phyloP scores from a whole-genome alignment of 371 early-diverging fungal genomes.

The Gilbertella persicaria region DNA sequence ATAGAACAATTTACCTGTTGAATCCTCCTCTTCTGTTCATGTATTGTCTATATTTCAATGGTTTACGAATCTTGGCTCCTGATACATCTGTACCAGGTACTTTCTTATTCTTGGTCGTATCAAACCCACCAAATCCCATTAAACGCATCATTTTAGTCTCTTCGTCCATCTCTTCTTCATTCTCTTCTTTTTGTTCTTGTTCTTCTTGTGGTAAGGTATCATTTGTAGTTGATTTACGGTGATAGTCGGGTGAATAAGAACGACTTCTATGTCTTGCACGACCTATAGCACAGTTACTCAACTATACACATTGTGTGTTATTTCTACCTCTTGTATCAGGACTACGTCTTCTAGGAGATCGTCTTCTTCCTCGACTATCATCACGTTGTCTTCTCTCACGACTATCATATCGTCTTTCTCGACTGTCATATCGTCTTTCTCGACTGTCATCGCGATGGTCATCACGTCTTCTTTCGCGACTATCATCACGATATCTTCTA shows the following conservation, averaged over 20 bases:
- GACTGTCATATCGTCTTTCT: constrained; percentile 1
- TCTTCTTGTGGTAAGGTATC: too few species aligned
- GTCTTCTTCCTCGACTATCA: background rate
- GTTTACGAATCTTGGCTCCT: constrained; percentile 72
- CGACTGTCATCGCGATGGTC: constrained; percentile 1
- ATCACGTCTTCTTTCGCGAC: constrained; percentile 19
- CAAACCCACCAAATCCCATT: constrained; percentile 91
- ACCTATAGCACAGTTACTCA: background rate
- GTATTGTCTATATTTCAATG: constrained; percentile 89
- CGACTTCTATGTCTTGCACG: constrained; percentile 16
- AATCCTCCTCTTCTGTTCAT: constrained; percentile 96
- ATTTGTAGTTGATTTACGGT: background rate
- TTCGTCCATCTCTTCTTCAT: constrained; percentile 45
- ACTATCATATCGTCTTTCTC: constrained; percentile 9
- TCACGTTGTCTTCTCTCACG: background rate
- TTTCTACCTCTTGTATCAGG: constrained; percentile 16
- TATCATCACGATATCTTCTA: constrained; percentile 20
- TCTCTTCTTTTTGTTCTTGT: constrained; percentile 1
- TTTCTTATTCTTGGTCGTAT: constrained; percentile 81
- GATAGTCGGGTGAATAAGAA: constrained; percentile 6
- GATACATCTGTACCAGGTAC: constrained; percentile 70
- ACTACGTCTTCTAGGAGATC: constrained; percentile 16
- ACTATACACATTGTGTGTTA: background rate
- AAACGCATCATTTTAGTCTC: constrained; percentile 56
- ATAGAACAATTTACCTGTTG: constrained; percentile 53